Evolutionary conservation across 2,329 filamentous ascomycete species (phyloP).

Genomic region (Fusarium staphyleae): DNA sequence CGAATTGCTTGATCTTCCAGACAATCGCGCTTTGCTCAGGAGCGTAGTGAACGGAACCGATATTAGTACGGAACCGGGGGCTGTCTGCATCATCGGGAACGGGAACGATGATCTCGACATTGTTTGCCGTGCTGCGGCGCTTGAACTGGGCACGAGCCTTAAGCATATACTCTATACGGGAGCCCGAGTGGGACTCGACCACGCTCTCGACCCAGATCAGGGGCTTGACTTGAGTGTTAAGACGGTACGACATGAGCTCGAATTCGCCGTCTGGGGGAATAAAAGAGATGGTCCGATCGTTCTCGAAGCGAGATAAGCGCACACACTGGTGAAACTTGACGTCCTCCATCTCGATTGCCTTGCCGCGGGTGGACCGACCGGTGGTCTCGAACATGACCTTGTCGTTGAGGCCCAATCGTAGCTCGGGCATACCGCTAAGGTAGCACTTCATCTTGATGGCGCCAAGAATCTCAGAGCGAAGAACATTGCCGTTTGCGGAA

Average conservation of each 20-base stretch:
- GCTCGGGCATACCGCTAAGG: constrained; percentile 95
- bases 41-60: constrained; percentile 95
- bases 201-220: constrained; percentile 99
- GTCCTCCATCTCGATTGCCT: constrained; percentile 99
- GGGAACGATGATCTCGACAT: constrained; percentile 96
- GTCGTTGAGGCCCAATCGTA: constrained; percentile 93
- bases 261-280: constrained; percentile 99
- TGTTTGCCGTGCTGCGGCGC: constrained; percentile 95
- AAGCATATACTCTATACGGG: constrained; percentile 97
- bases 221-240: constrained; percentile 98
- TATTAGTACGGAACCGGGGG: constrained; percentile 95
- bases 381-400: constrained; percentile 99
- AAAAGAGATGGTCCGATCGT: constrained; percentile 98
- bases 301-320: constrained; percentile 93
- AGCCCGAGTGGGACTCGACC: constrained; percentile 94
- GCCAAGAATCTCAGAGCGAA: constrained; percentile 94
- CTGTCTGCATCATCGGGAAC: constrained; percentile 97
- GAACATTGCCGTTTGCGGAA: constrained; percentile 90
- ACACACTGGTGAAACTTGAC: constrained; percentile 99
- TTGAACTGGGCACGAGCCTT: constrained; percentile 99
- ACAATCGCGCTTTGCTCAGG: constrained; percentile 97
- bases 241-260: constrained; percentile 97
- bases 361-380: constrained; percentile 89
- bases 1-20: constrained; percentile 99
- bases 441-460: constrained; percentile 99